Evolutionary conservation across 2,329 filamentous ascomycete species (phyloP).

Genomic region (Venturiaceae sp.): DNA sequence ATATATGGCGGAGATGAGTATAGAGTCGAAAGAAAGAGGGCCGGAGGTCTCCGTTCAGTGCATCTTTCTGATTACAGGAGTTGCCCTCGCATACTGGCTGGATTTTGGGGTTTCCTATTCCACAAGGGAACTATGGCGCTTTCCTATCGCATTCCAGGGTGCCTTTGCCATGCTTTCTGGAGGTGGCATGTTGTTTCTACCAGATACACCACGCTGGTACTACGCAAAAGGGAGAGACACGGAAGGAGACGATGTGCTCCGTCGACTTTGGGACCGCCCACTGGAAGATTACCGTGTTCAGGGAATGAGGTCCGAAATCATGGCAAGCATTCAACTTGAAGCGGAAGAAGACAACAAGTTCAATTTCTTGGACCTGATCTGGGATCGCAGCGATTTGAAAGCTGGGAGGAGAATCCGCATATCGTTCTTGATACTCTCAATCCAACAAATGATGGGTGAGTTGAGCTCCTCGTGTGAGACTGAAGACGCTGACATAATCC

Average conservation of each 20-base stretch:
- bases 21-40: too few species aligned
- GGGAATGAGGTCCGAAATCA: conserved; percentile 16
- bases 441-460: too few species aligned
- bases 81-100: too few species aligned
- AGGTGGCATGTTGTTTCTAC: conserved; percentile 15
- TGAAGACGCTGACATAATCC: too few species aligned
- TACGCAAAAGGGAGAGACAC: conserved; percentile 12
- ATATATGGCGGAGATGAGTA: too few species aligned
- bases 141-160: conserved; percentile 22
- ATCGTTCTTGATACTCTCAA: conserved; percentile 26
- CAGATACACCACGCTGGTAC: conserved; percentile 15
- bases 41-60: too few species aligned
- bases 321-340: conserved; percentile 18
- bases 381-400: conserved; percentile 26
- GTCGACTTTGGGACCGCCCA: conserved; percentile 11
- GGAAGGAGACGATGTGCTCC: conserved; percentile 12
- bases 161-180: conserved; percentile 21
- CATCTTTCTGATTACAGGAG: too few species aligned
- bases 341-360: conserved; percentile 18
- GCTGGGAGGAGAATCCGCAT: conserved; percentile 27
- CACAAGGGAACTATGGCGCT: conserved; percentile 12
- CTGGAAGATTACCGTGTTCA: conserved; percentile 14
- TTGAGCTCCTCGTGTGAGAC: too few species aligned
- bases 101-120: too few species aligned
- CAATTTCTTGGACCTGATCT: conserved; percentile 18